Base-by-base conservation (phyloP, 2,329 filamentous ascomycete species). In the Gaeumannomyces sp. region DNA sequence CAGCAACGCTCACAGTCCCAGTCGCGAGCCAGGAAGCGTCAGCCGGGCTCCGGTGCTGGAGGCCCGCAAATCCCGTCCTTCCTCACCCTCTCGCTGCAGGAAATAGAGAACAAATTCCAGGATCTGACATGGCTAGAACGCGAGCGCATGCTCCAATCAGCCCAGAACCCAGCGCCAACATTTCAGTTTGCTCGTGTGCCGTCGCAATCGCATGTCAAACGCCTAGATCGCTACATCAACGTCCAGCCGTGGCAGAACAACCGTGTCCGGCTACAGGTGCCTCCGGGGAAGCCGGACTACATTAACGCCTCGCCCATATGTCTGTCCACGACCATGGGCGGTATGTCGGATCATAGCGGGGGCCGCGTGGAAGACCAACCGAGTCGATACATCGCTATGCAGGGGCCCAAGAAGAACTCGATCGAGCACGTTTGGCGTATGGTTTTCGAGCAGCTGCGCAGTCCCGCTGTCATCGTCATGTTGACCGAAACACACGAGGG, bases 371-470 rank as follows among this genome's bases (percentile, higher is more conserved):
- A 58, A 10, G 45, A 62, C 8, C 77, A 79, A 1, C 75, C 79
- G 3, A 77, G 83, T 61, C 78, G 84, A 64, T 98, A 96, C 76
- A 97, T 99, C 70, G 95, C 93, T 63, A 97, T 96, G 75, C 92
- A 96, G 78, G 95, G 95, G 0, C 95, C 95, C 7, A 97, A 93
- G 72, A 76, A 82, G 66, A 85, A 86, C 31, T 91, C 90, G 22
- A 83, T 89, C 64, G 86, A 88, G 69, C 92, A 96, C 73, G 91
- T 96, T 69, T 99, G 94, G 91, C 91, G 95, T 73, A 99, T 99
- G 95, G 82, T 97, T 50, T 91, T 91, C 74, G 89, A 96, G 72
- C 92, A 96, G 76, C 76, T 83, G 63, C 73, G 79, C 31, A 87
- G 88, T 60, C 86, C 89, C 2, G 92, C 87, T 1, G 92, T 98